phyloP scores from a whole-genome alignment of 208 protist genomes.

The Trypanosoma melophagium region DNA sequence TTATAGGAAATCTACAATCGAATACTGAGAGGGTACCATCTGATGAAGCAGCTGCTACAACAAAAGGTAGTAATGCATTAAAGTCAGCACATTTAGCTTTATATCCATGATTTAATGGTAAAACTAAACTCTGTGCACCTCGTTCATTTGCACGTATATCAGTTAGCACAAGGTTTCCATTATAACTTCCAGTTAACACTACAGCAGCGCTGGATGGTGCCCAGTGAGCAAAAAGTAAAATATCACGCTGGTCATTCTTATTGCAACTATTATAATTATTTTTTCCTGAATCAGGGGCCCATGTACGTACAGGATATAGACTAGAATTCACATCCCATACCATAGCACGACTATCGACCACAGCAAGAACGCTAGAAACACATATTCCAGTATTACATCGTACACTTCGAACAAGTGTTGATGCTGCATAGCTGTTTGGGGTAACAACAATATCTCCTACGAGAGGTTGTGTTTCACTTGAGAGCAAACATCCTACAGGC shows the following conservation, averaged over 20 bases:
- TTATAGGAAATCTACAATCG: constrained; percentile 62
- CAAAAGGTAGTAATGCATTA: constrained; percentile 65
- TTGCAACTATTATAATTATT: no score
- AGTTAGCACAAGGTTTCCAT: constrained; percentile 58
- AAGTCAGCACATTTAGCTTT: constrained; percentile 51
- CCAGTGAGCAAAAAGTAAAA: constrained; percentile 72
- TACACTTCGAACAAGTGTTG: constrained; percentile 68
- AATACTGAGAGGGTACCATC: constrained; percentile 77
- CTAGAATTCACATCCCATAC: constrained; percentile 65
- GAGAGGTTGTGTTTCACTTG: constrained; percentile 11
- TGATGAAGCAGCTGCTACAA: constrained; percentile 52
- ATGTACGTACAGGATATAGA: constrained; percentile 46
- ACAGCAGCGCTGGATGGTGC: constrained; percentile 56
- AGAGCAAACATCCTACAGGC: constrained; percentile 35
- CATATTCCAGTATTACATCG: constrained; percentile 42
- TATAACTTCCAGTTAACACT: constrained; percentile 72
- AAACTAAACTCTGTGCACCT: constrained; percentile 24
- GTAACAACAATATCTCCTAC: constrained; percentile 61
- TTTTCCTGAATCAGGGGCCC: constrained; percentile 28
- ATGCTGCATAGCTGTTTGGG: constrained; percentile 53
- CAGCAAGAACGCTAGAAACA: constrained; percentile 40
- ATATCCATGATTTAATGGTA: constrained; percentile 39
- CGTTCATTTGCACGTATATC: constrained; percentile 41
- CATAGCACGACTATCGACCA: constrained; percentile 44
- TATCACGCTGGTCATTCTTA: constrained; percentile 1